A percentile compares a stretch with the other conserved stretches of the same genome.
Evolutionary conservation across 2,329 filamentous ascomycete species (phyloP).

Genomic region (Diaporthe sp.): DNA sequence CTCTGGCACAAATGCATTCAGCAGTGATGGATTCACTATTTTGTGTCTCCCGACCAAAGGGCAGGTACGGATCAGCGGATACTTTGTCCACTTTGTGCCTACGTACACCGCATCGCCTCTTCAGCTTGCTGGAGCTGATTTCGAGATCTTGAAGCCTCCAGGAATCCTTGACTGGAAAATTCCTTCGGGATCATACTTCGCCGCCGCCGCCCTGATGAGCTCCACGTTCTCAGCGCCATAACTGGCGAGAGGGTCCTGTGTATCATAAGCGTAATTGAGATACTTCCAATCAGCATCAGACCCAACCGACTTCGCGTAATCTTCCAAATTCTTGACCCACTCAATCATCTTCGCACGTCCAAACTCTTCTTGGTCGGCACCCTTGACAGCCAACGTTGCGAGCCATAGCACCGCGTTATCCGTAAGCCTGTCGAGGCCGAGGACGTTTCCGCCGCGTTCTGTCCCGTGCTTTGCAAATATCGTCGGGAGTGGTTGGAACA

Average conservation of each 20-base stretch:
- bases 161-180: neutral
- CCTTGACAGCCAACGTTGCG: conserved; percentile 1
- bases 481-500: conserved; percentile 22
- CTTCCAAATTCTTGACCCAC: neutral
- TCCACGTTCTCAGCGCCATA: neutral
- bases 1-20: no score
- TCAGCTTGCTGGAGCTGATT: neutral
- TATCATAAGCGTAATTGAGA: neutral
- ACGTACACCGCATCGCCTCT: neutral
- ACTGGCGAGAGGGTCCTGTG: conserved; percentile 6
- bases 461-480: conserved; percentile 8
- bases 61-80: no score
- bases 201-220: neutral
- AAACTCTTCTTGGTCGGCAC: neutral
- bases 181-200: neutral
- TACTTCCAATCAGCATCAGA: conserved; percentile 12
- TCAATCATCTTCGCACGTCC: neutral
- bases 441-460: neutral
- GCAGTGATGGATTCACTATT: no score
- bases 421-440: neutral
- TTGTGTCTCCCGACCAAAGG: no score
- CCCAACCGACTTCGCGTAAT: neutral
- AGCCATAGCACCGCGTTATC: conserved; percentile 11
- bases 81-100: no score
- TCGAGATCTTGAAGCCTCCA: conserved; percentile 12